Evolutionary conservation across 352 stramenopile genomes (phyloP).

Genomic region (Phytophthora niederhauseri): DNA sequence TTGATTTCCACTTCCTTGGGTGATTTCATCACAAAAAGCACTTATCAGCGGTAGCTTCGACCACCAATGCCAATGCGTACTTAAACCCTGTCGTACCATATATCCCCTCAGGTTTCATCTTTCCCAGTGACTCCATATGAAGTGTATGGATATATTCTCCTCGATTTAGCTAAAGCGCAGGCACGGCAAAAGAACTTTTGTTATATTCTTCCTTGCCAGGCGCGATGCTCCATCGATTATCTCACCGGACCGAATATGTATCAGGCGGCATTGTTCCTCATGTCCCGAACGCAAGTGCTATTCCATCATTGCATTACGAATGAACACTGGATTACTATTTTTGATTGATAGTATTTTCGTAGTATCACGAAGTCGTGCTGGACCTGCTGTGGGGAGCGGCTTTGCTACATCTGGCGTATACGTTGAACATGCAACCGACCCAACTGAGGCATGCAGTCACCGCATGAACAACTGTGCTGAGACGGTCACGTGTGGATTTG

Average conservation of each 20-base stretch:
- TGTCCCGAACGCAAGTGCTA: not conserved
- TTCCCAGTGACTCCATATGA: not conserved
- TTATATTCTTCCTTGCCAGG: not conserved
- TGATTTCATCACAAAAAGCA: not conserved
- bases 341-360: not conserved
- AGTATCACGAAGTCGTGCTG: not conserved
- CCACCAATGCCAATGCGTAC: not conserved
- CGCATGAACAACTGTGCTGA: too few relatives aligned
- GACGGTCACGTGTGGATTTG: too few relatives aligned
- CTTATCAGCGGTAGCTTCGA: conserved; percentile 17
- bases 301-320: not conserved
- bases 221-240: not conserved
- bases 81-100: conserved; percentile 1
- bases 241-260: not conserved
- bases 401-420: too few relatives aligned
- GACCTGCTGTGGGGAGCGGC: too few relatives aligned
- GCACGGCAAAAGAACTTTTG: not conserved
- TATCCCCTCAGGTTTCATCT: not conserved
- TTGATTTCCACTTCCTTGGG: too few relatives aligned
- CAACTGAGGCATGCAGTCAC: too few relatives aligned
- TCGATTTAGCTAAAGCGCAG: not conserved
- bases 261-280: not conserved
- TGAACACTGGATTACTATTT: not conserved
- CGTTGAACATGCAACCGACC: too few relatives aligned
- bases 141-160: not conserved